Evolutionary conservation across 2,329 filamentous ascomycete genomes (phyloP).

Genomic region (Colletotrichum noveboracense): DNA sequence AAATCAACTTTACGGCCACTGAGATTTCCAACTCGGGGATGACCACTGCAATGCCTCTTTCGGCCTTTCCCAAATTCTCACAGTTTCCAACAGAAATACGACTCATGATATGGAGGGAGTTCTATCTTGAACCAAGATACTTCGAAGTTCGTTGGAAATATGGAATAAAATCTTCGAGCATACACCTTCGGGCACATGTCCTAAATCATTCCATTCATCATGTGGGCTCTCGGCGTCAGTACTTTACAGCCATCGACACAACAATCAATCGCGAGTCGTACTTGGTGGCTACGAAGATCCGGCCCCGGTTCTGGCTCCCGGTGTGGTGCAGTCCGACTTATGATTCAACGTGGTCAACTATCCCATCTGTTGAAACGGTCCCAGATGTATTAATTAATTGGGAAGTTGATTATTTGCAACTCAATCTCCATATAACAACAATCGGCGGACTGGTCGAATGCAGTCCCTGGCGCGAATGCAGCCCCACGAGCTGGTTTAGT

Average conservation of each 20-base stretch:
- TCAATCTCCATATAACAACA: accelerated
- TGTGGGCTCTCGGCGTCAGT: not conserved
- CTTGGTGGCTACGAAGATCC: not conserved
- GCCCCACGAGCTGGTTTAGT: not conserved
- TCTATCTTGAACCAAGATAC: not conserved
- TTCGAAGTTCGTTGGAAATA: not conserved
- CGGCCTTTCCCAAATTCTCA: not conserved
- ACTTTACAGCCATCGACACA: not conserved
- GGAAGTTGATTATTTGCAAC: too few species aligned
- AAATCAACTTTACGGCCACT: not conserved
- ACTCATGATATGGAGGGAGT: not conserved
- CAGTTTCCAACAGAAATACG: not conserved
- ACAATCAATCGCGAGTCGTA: not conserved
- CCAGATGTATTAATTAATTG: too few species aligned
- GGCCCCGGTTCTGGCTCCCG: not conserved
- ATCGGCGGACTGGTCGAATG: too few species aligned
- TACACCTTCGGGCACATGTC: not conserved
- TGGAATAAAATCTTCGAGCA: not conserved
- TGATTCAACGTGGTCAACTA: too few species aligned
- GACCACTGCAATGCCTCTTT: not conserved
- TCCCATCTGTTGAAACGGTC: too few species aligned
- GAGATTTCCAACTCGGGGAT: not conserved
- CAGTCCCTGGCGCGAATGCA: too few species aligned
- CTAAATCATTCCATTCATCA: not conserved
- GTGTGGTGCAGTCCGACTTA: not conserved